phyloP scores from a whole-genome alignment of 1,284 basidiomycete genomes.

The Sphaerobolus stellatus region DNA sequence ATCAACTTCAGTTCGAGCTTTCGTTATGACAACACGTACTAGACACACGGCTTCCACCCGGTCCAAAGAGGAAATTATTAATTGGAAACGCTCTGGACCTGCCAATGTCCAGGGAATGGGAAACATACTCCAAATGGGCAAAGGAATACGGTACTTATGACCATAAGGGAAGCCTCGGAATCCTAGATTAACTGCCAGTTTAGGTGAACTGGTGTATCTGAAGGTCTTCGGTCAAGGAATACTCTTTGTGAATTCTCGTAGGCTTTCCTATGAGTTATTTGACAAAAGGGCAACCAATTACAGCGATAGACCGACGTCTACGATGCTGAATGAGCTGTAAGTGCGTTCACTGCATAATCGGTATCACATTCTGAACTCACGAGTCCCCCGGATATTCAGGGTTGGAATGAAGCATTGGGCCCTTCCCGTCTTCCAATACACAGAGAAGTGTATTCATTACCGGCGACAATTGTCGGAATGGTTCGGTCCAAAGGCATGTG shows the following conservation, averaged over 20 bases:
- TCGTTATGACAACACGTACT: too few species aligned
- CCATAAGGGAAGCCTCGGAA: neutral
- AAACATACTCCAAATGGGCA: constrained; percentile 18
- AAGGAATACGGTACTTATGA: constrained; percentile 19
- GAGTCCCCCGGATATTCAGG: too few species aligned
- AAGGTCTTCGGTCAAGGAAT: constrained; percentile 6
- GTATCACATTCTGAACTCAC: too few species aligned
- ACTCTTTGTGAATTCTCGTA: constrained; percentile 10
- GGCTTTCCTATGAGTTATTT: constrained; percentile 10
- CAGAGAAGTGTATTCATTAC: too few species aligned
- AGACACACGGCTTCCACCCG: neutral
- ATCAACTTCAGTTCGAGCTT: too few species aligned
- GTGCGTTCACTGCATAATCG: neutral
- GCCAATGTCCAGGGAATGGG: constrained; percentile 16
- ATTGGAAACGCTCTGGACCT: constrained; percentile 23
- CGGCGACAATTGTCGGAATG: too few species aligned
- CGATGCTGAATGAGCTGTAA: neutral
- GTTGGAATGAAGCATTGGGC: too few species aligned
- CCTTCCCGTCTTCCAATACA: too few species aligned
- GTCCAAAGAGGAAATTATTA: constrained; percentile 11
- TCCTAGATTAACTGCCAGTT: neutral
- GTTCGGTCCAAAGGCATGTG: too few species aligned
- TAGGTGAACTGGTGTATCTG: constrained; percentile 13
- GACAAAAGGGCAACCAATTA: constrained; percentile 12
- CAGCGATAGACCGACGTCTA: neutral